Conservation (phyloP, 2,329 filamentous ascomycete genomes). For the Cryphonectria radicalis region DNA sequence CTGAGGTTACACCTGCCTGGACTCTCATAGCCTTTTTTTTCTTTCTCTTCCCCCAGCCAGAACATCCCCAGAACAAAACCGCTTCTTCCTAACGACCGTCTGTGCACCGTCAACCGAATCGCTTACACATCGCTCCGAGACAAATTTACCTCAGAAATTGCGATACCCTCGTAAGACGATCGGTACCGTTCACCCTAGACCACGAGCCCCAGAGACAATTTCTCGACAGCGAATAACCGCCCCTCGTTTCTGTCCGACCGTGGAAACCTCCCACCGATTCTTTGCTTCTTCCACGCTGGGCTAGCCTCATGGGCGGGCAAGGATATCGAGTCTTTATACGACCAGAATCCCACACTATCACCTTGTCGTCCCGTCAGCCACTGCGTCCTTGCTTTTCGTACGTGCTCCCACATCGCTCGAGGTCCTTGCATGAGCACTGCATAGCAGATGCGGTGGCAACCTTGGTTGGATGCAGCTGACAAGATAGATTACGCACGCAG, state of each 20-base stretch:
- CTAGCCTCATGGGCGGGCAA: conserved; percentile 19
- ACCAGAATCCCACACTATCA: conserved; percentile 19
- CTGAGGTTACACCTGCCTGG: not conserved
- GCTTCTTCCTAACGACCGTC: conserved; percentile 8
- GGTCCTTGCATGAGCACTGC: conserved; percentile 3
- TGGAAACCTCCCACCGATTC: not conserved
- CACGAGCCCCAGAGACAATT: conserved; percentile 25
- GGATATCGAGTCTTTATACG: conserved; percentile 28
- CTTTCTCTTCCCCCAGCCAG: not conserved
- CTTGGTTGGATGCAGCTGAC: conserved; percentile 29
- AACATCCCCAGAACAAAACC: not conserved
- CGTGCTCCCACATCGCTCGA: conserved; percentile 14
- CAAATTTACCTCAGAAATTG: conserved; percentile 19
- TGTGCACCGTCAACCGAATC: conserved; percentile 15
- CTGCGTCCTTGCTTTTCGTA: conserved; percentile 22
- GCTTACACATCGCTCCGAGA: conserved; percentile 24
- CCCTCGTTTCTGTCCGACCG: conserved; percentile 10
- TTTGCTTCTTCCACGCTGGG: conserved; percentile 1
- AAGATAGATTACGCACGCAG: conserved; percentile 31
- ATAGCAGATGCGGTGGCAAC: conserved; percentile 15
- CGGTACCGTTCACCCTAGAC: conserved; percentile 21
- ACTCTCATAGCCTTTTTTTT: not conserved
- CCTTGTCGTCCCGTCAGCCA: conserved; percentile 22
- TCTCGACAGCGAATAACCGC: conserved; percentile 17
- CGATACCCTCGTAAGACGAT: conserved; percentile 22